Conservation (phyloP, 306 rosid genomes). For the Cucurbita argyrosperma region DNA sequence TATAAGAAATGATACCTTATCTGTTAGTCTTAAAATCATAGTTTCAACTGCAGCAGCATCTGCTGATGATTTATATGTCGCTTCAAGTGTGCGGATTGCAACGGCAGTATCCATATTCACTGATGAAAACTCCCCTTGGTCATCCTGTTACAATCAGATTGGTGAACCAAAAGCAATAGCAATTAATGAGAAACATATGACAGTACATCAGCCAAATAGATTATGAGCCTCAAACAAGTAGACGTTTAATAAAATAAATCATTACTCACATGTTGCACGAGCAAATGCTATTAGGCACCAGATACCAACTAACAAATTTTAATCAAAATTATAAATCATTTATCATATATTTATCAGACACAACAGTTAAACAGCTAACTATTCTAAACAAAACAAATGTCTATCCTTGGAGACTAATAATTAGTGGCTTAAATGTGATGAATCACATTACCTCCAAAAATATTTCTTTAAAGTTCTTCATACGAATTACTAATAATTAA, state of each 20-base stretch:
- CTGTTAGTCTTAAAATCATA: conserved; percentile 75
- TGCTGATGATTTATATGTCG: conserved; percentile 86
- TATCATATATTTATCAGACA: neutral
- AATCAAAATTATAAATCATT: neutral
- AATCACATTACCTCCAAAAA: neutral
- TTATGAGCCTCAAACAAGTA: neutral
- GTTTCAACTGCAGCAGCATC: conserved; percentile 93
- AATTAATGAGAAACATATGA: neutral
- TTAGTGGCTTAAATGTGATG: neutral
- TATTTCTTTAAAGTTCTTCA: neutral
- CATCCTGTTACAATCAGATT: conserved; percentile 51
- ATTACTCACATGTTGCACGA: neutral
- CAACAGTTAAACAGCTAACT: neutral
- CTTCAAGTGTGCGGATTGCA: conserved; percentile 96
- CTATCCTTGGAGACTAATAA: neutral
- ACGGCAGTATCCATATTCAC: conserved; percentile 99
- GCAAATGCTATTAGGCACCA: neutral
- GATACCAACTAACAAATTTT: neutral
- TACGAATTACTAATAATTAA: neutral
- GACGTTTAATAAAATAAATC: neutral
- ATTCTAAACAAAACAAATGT: neutral
- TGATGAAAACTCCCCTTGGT: conserved; percentile 82
- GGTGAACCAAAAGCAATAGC: neutral
- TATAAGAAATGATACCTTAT: conserved; percentile 31
- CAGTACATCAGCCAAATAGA: neutral